Evolutionary conservation across 2,329 filamentous ascomycete genomes (phyloP).

Genomic region (Canariomyces notabilis): DNA sequence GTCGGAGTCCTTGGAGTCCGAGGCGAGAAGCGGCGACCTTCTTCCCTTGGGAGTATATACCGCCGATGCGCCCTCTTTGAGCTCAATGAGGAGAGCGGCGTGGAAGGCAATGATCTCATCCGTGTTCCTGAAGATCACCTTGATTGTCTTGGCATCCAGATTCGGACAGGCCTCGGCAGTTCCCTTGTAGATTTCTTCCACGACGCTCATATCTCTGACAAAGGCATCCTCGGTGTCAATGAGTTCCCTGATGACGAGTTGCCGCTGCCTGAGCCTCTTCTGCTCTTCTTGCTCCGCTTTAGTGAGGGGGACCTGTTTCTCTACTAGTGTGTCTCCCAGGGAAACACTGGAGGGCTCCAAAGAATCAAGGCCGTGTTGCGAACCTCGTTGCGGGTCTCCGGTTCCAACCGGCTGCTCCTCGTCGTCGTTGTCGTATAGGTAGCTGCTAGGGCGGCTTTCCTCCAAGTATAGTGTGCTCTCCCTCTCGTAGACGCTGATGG

Average conservation of each 20-base stretch:
- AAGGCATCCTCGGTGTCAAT: conserved; percentile 90
- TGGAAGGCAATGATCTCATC: conserved; percentile 88
- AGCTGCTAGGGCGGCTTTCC: conserved; percentile 39
- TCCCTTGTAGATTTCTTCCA: conserved; percentile 95
- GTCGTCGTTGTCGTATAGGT: conserved; percentile 39
- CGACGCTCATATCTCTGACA: conserved; percentile 92
- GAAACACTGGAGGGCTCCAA: conserved; percentile 29
- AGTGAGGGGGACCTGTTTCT: conserved; percentile 16
- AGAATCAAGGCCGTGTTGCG: conserved; percentile 41
- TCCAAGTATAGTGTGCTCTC: conserved; percentile 39
- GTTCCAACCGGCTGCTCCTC: conserved; percentile 41
- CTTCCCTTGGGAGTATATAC: conserved; percentile 66
- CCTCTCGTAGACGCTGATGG: conserved; percentile 30
- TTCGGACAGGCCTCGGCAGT: conserved; percentile 79
- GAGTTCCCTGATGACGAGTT: conserved; percentile 83
- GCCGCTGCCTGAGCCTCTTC: conserved; percentile 72
- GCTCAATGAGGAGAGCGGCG: conserved; percentile 67
- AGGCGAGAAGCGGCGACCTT: conserved; percentile 38
- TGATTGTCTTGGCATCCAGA: conserved; percentile 77
- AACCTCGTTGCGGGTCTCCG: conserved; percentile 42
- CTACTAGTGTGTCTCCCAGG: conserved; percentile 16
- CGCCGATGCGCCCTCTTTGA: conserved; percentile 74
- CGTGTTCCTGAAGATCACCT: conserved; percentile 86
- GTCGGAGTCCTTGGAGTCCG: conserved; percentile 32
- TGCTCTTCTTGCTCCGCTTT: conserved; percentile 50